phyloP scores from a whole-genome alignment of 2,329 filamentous ascomycete species.

The Pseudogymnoascus sp. region DNA sequence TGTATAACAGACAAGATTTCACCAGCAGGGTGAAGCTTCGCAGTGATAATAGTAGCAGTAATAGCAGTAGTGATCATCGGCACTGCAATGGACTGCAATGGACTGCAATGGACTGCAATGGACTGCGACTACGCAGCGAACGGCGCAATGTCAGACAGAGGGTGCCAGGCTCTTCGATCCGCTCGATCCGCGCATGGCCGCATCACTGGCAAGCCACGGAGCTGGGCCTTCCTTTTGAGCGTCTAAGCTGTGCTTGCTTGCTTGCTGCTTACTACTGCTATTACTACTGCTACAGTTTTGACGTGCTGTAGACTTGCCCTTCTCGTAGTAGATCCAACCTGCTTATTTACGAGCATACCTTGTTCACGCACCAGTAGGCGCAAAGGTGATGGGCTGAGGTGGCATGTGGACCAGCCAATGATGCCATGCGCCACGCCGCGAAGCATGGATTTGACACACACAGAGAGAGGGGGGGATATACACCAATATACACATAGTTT shows the following conservation, averaged over 20 bases:
- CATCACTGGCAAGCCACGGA: background rate
- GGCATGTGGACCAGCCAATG: constrained; percentile 9
- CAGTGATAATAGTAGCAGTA: background rate
- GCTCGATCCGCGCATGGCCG: background rate
- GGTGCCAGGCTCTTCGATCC: background rate
- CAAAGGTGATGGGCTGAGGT: constrained; percentile 4
- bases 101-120: no score
- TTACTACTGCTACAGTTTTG: no score
- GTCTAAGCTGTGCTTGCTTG: background rate
- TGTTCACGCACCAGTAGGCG: background rate
- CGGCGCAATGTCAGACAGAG: background rate
- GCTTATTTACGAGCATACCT: background rate
- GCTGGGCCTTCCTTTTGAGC: background rate
- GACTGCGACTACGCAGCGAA: background rate
- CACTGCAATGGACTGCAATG: background rate
- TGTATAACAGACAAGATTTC: background rate
- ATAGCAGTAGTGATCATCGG: background rate
- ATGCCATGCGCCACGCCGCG: background rate
- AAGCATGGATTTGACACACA: background rate
- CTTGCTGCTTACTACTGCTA: no score
- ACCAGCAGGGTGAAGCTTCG: background rate
- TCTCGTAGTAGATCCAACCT: background rate
- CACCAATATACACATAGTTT: background rate
- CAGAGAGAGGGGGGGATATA: background rate
- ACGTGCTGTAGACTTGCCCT: background rate